Base-by-base conservation (phyloP, 306 rosid species). In the Begonia loranthoides region DNA sequence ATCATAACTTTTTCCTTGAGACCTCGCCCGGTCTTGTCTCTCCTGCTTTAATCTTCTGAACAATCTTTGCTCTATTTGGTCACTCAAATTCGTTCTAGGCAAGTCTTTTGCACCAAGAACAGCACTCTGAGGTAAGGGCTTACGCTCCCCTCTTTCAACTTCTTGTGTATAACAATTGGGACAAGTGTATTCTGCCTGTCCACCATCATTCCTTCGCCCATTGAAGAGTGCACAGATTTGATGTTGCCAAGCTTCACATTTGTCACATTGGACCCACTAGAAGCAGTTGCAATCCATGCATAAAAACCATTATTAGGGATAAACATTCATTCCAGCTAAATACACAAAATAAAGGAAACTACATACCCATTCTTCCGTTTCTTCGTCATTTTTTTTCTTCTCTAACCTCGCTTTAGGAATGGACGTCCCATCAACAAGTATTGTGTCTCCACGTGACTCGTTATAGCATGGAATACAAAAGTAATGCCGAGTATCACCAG, bases 181-280 rank as follows among this genome's bases (percentile, higher is more conserved):
- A 71, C 99, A 92, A 36, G 96, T 92, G 73, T 92, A 92, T 49
- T 86, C 96, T 52, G 93, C 96, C 69, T 86, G 94, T 49, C 99
- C 99, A 50, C 96, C 95, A 56, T 79, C 95, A 76, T 92, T 86
- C 68, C 94, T 83, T 64, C 93, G 72, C 48, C 94, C 99, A 73
- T 90, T 90, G 74, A 90, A 90, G 61, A 92, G 66, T 63, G 94
- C 96, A 73, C 99, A 92, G 56, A 92, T 83, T 73, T 92, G 99
- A 70, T 92, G 99, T 50, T 92, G 99, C 96, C 99, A 92, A 41
- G 96, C 99, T 76, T 92, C 96, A 56, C 99, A 92, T 72, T 86
- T 92, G 74, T 92, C 99, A 75, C 99, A 92, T 76, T 86, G 99
- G 70, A 92, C 99, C 96, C 96, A 92, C 99, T 90, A 79, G 68